Percentiles rank a stretch among this genome's conserved stretches.
Evolutionary conservation across 441 rosid species (phyloP).

Genomic region (Erodium texanum): DNA sequence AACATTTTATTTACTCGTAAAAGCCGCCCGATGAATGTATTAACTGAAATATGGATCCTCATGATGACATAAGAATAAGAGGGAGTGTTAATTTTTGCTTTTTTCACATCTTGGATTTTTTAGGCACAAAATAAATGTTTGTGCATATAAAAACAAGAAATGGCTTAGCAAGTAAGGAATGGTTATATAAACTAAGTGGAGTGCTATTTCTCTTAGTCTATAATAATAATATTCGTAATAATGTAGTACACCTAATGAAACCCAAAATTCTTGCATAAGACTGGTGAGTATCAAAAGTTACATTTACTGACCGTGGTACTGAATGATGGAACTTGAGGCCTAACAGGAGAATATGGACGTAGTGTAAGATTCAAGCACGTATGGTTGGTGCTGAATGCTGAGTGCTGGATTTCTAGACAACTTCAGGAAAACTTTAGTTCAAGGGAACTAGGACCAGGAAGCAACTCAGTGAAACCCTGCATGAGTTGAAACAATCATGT

Average conservation of each 20-base stretch:
- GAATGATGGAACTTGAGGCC: slow-evolving; percentile 8
- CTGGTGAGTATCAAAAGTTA: neutral
- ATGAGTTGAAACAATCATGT: too few species aligned
- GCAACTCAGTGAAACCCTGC: too few species aligned
- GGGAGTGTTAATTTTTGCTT: neutral
- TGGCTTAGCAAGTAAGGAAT: neutral
- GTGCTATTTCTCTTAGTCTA: neutral
- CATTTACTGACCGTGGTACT: slow-evolving; percentile 15
- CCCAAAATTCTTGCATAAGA: neutral
- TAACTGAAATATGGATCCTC: neutral
- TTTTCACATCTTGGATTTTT: neutral
- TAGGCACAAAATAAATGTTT: neutral
- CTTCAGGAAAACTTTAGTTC: neutral
- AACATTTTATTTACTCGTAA: neutral
- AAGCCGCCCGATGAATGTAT: neutral
- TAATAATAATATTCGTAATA: neutral
- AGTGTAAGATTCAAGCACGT: slow-evolving; percentile 9
- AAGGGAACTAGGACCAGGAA: too few species aligned
- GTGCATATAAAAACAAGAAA: neutral
- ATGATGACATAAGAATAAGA: neutral
- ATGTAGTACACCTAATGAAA: neutral
- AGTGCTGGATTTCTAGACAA: neutral
- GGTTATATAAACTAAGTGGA: neutral
- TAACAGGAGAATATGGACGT: slow-evolving; percentile 9
- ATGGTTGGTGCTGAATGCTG: neutral